Percentiles rank a stretch among this genome's conserved stretches.
Conservation (phyloP, 495 filamentous ascomycete species). For the Zalerion maritima region DNA sequence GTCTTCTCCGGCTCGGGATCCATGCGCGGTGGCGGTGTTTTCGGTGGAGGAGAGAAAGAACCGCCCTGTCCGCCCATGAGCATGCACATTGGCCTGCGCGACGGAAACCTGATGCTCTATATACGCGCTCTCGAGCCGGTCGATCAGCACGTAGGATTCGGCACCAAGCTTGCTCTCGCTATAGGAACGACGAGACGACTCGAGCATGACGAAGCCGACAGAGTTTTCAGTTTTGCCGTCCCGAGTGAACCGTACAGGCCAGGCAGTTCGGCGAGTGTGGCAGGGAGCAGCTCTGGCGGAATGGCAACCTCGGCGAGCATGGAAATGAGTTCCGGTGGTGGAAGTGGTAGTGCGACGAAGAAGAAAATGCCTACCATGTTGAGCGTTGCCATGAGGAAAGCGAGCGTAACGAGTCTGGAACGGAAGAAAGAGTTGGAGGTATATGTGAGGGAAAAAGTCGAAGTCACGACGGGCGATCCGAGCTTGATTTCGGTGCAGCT, state of each 20-base stretch:
- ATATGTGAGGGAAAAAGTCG: slow-evolving; percentile 74
- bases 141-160: slow-evolving; percentile 30
- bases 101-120: slow-evolving; percentile 62
- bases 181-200: slow-evolving; percentile 45
- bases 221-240: slow-evolving; percentile 45
- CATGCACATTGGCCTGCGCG: slow-evolving; percentile 63
- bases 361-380: slow-evolving; percentile 4
- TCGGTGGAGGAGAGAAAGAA: slow-evolving; percentile 43
- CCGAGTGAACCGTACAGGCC: too few species aligned
- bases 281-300: not conserved
- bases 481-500: slow-evolving; percentile 73
- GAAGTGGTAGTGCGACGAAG: slow-evolving; percentile 1
- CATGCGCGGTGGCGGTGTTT: slow-evolving; percentile 7
- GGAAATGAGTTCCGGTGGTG: not conserved
- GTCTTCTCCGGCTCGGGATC: slow-evolving; percentile 11
- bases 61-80: slow-evolving; percentile 46
- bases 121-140: slow-evolving; percentile 63
- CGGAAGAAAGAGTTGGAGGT: slow-evolving; percentile 39
- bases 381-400: not conserved
- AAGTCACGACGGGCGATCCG: slow-evolving; percentile 84
- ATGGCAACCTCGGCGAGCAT: not conserved
- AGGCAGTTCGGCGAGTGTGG: slow-evolving; percentile 5
- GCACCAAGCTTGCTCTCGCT: slow-evolving; percentile 36
- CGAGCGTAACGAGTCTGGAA: slow-evolving; percentile 1
- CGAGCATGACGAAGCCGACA: slow-evolving; percentile 70